Evolutionary conservation across 345 rosid genomes (phyloP), one percentile per base, ranked within the genome.

Genomic region (Hibiscus mutabilis): DNA sequence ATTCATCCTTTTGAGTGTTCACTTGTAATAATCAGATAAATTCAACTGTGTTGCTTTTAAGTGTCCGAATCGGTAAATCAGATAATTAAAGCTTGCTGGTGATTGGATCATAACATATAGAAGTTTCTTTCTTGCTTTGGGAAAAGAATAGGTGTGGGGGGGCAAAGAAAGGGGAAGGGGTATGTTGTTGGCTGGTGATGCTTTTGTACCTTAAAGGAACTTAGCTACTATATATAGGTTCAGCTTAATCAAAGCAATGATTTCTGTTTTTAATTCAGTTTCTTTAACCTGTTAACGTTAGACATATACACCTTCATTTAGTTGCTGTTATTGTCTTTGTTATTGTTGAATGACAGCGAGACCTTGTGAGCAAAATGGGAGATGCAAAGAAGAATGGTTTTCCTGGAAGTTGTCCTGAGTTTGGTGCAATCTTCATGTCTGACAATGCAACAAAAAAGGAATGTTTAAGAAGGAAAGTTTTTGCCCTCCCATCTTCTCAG

Each of bases 401-500:
- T 66, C 61, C 62, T 63, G 91, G 95, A 42, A 49, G 66, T 55
- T 35, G 44, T 56, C 91, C 95, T 0, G 82, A 82, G 3, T 79
- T 56, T 72, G 91, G 95, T 40, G 97, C 97, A 0, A 91, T 91
- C 51, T 89, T 91, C 84, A 91, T 91, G 90, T 83, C 91, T 0
- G 86, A 75, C 61, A 55, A 27, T 24, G 75, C 69, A 11, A 86
- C 90, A 0, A 85, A 60, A 72, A 70, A 60, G 68, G 95, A 89
- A 72, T 86, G 90, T 77, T 73, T 85, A 29, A 62, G 57, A 65
- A 68, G 82, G 69, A 69, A 51, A 75, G 71, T 89, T 60, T 84
- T 91, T 22, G 97, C 90, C 27, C 90, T 88, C 81, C 91, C 96
- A 2, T 70, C 69, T 21, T 66, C 71, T 18, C 81, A 68, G 27